Conservation (phyloP, 2,329 filamentous ascomycete species). For the Atkinsonella hypoxylon region DNA sequence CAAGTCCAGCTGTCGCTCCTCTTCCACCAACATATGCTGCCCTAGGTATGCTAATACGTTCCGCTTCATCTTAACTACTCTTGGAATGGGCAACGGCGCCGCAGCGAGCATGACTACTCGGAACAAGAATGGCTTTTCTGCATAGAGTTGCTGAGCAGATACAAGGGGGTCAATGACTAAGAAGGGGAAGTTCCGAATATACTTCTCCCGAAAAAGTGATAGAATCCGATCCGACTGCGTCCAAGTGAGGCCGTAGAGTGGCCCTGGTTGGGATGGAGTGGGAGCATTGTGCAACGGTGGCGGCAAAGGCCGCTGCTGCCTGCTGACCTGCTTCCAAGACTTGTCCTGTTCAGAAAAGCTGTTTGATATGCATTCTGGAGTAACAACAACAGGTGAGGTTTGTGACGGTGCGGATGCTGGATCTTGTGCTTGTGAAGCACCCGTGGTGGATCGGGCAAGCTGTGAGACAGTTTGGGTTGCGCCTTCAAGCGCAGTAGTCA, state of each 20-base stretch:
- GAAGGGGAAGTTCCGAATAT: constrained; percentile 27
- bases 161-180: constrained; percentile 19
- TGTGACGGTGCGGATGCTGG: not conserved
- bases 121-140: constrained; percentile 27
- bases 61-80: constrained; percentile 27
- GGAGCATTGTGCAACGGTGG: not conserved
- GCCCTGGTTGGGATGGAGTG: not conserved
- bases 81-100: constrained; percentile 16
- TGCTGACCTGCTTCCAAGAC: no score
- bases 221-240: constrained; percentile 23
- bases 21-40: constrained; percentile 27
- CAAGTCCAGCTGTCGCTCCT: constrained; percentile 28
- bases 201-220: constrained; percentile 20
- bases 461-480: constrained; percentile 1
- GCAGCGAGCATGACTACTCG: constrained; percentile 26
- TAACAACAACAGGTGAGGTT: not conserved
- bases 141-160: constrained; percentile 18
- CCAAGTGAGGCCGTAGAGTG: constrained; percentile 28
- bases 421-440: not conserved
- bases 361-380: constrained; percentile 3
- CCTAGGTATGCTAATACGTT: constrained; percentile 26
- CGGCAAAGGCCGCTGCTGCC: not conserved
- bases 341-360: not conserved
- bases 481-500: constrained; percentile 8
- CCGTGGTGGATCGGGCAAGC: not conserved